Conservation (phyloP, 257 asterid genomes). For the Solanum piurae region DNA sequence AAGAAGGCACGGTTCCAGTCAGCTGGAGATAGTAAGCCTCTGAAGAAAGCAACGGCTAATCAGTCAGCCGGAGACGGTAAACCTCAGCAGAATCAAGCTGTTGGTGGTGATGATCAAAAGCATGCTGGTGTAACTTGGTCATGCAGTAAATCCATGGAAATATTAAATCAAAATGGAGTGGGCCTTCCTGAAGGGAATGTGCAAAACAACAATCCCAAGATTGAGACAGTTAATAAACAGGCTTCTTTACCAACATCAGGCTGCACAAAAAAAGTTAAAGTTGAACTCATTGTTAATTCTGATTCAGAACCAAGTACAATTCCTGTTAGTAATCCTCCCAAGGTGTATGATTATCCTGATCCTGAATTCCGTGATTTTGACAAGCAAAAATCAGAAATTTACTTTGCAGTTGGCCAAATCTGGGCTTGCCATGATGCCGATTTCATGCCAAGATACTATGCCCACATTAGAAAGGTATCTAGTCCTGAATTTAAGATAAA, state of each 20-base stretch:
- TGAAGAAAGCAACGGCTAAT: slow-evolving; percentile 14
- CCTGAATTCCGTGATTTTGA: slow-evolving; percentile 63
- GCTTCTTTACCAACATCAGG: not conserved
- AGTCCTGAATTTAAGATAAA: slow-evolving; percentile 31
- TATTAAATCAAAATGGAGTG: slow-evolving; percentile 10
- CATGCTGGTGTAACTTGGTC: slow-evolving; percentile 7
- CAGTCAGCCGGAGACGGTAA: slow-evolving; percentile 9
- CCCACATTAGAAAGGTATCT: slow-evolving; percentile 34
- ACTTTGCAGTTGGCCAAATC: slow-evolving; percentile 41
- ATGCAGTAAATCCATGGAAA: not conserved
- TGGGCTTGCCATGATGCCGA: slow-evolving; percentile 70
- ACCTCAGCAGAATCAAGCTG: slow-evolving; percentile 8
- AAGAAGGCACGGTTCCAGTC: slow-evolving; percentile 24
- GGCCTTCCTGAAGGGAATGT: slow-evolving; percentile 10
- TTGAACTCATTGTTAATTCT: slow-evolving; percentile 26
- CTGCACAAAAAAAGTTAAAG: slow-evolving; percentile 9
- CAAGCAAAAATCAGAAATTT: slow-evolving; percentile 20
- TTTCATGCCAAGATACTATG: slow-evolving; percentile 67
- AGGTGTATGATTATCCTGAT: slow-evolving; percentile 22
- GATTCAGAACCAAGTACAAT: slow-evolving; percentile 14
- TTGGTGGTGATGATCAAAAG: slow-evolving; percentile 1
- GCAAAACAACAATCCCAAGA: slow-evolving; percentile 1
- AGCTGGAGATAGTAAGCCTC: slow-evolving; percentile 11
- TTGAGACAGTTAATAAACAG: not conserved
- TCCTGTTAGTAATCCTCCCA: not conserved